These are phyloP conservation scores for Penicillium sp. DNA, from an alignment of 2,329 filamentous ascomycete genomes.

Conservation along the genomic window DNA sequence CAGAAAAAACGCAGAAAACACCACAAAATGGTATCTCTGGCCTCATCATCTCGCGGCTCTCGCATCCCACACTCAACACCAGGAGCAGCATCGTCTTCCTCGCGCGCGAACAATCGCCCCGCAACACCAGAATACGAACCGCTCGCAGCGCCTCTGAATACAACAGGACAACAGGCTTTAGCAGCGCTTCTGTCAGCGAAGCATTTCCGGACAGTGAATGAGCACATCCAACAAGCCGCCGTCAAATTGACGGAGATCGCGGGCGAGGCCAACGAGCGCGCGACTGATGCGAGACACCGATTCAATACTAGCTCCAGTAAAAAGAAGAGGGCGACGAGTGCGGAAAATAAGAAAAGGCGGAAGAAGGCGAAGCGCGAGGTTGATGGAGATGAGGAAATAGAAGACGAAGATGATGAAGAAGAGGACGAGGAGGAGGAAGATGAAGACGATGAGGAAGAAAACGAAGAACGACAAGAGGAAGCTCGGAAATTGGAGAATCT, in stretches of 20 bases:
- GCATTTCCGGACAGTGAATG: conserved; percentile 43
- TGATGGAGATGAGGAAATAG: conserved; percentile 22
- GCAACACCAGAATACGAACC: conserved; percentile 47
- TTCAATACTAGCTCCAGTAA: conserved; percentile 35
- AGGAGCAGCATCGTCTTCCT: neutral
- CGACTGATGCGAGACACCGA: conserved; percentile 37
- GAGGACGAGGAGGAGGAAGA: conserved; percentile 28
- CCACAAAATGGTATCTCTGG: neutral
- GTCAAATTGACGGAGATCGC: conserved; percentile 48
- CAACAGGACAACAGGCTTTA: conserved; percentile 44
- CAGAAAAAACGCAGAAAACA: neutral
- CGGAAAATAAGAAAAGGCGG: conserved; percentile 9
- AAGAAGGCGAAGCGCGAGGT: conserved; percentile 21
- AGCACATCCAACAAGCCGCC: conserved; percentile 46
- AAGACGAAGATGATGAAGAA: conserved; percentile 23
- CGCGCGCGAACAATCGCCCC: conserved; percentile 4
- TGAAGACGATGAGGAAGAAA: conserved; percentile 24
- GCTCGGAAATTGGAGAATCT: conserved; percentile 36
- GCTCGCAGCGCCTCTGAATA: conserved; percentile 50
- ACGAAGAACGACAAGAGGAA: conserved; percentile 23
- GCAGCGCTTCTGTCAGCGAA: conserved; percentile 40
- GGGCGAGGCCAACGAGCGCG: conserved; percentile 54
- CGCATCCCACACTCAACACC: neutral
- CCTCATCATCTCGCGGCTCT: conserved; percentile 6
- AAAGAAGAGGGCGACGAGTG: conserved; percentile 26